phyloP scores from a whole-genome alignment of 2,329 filamentous ascomycete species.

The Xylariales sp. region DNA sequence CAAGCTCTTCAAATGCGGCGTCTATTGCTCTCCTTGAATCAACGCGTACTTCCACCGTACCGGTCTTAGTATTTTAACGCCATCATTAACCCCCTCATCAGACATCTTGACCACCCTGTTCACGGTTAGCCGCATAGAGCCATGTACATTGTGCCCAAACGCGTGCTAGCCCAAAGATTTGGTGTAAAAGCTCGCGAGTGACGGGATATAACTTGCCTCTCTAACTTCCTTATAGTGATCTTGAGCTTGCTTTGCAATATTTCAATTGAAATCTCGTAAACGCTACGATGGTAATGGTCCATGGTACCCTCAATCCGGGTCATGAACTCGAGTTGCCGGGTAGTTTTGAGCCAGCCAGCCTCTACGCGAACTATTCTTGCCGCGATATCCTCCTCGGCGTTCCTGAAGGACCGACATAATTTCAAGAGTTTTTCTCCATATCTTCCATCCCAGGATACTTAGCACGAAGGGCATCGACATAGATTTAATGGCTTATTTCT shows the following conservation, averaged over 20 bases:
- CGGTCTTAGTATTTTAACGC: background rate
- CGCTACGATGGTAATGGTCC: background rate
- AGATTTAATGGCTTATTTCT: background rate
- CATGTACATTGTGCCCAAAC: no score
- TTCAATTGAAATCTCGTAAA: background rate
- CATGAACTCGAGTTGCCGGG: background rate
- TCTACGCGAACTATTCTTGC: background rate
- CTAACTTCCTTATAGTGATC: background rate
- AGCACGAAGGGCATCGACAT: no score
- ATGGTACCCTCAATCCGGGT: background rate
- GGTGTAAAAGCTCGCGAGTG: no score
- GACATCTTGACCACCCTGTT: background rate
- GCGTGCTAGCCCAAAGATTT: no score
- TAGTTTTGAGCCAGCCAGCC: background rate
- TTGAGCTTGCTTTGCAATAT: constrained; percentile 1
- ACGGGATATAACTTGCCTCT: background rate
- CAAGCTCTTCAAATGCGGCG: background rate
- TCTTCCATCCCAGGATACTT: background rate
- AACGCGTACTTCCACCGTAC: background rate
- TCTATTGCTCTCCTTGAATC: background rate
- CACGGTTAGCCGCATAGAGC: no score
- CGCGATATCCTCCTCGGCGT: background rate
- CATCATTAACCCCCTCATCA: background rate
- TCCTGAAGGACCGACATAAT: background rate
- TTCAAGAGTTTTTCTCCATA: background rate